A percentile compares a stretch with the other conserved stretches of the same genome.
These are phyloP conservation scores for Parsonsia alboflavescens DNA, from an alignment of 257 asterid species.

Conservation along the genomic window DNA sequence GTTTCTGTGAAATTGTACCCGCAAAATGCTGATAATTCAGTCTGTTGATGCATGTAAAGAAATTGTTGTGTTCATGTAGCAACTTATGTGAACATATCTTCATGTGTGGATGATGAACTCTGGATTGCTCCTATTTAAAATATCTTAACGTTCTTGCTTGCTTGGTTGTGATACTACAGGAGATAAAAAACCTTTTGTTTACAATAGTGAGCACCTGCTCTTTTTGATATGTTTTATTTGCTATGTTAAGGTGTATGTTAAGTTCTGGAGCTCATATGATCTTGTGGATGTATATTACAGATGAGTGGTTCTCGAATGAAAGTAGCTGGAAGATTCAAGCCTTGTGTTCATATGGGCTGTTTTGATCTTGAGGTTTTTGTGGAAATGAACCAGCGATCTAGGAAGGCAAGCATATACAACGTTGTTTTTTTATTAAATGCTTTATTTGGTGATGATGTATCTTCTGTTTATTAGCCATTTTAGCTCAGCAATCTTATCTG, in stretches of 20 bases:
- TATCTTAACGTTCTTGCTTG: slow-evolving; percentile 1
- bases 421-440: neutral
- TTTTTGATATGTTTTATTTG: neutral
- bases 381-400: slow-evolving; percentile 94
- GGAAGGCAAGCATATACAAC: slow-evolving; percentile 68
- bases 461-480: slow-evolving; percentile 9
- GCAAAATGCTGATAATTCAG: neutral
- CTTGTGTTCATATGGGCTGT: slow-evolving; percentile 94
- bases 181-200: neutral
- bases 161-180: neutral
- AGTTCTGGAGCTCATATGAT: slow-evolving; percentile 11
- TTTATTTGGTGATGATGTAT: slow-evolving; percentile 4
- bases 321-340: slow-evolving; percentile 91
- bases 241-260: neutral
- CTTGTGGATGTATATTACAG: slow-evolving; percentile 38
- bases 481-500: slow-evolving; percentile 22
- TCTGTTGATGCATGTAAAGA: neutral
- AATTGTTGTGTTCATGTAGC: neutral
- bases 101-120: neutral
- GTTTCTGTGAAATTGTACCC: neutral
- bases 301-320: slow-evolving; percentile 96
- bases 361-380: slow-evolving; percentile 93
- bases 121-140: neutral
- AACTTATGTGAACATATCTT: neutral
- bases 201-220: neutral